Evolutionary conservation across 495 filamentous ascomycete species (phyloP).

Genomic region (Aspergillus egyptiacus): DNA sequence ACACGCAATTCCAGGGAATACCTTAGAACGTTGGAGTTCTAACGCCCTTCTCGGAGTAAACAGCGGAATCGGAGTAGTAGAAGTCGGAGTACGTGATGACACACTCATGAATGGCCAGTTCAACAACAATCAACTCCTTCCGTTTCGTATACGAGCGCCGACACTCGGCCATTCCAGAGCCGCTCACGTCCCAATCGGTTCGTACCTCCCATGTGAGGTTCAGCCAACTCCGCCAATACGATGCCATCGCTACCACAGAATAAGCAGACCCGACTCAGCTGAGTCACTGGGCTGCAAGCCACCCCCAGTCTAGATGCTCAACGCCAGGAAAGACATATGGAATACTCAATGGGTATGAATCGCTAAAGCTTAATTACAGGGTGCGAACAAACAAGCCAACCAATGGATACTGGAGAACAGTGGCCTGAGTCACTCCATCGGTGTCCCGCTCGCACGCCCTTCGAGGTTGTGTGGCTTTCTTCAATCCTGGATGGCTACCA

Average conservation of each 20-base stretch:
- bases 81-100: background rate
- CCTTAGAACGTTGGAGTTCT: no score
- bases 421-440: constrained; percentile 2
- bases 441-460: constrained; percentile 2
- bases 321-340: background rate
- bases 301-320: background rate
- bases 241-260: no score
- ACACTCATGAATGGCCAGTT: no score
- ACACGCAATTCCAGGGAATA: no score
- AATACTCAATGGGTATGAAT: background rate
- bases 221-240: background rate
- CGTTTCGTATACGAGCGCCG: background rate
- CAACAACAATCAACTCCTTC: no score
- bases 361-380: background rate
- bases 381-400: no score
- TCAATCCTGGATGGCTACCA: background rate
- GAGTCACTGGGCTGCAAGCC: background rate
- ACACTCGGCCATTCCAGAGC: no score
- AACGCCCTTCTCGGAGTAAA: no score
- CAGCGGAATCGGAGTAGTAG: background rate
- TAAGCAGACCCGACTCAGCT: no score
- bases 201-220: background rate
- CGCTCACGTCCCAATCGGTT: background rate
- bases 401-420: no score
- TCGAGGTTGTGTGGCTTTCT: background rate